Conservation (phyloP, 352 stramenopile species). For the Phytopythium montanum region DNA sequence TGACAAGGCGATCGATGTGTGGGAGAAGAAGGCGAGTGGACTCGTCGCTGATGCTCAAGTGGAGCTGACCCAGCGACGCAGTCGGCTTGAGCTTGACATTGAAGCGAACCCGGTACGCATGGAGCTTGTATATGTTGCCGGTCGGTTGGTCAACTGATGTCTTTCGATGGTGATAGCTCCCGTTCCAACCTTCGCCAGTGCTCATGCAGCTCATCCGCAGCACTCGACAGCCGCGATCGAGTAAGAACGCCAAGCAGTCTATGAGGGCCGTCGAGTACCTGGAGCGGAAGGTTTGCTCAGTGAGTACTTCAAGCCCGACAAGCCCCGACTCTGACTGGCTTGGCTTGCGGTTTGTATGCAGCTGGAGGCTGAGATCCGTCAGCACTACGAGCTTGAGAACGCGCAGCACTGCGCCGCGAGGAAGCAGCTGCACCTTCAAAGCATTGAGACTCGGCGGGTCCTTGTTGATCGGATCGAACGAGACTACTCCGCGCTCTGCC, state of each 20-base stretch:
- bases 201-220: conserved; percentile 39
- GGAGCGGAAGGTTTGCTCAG: conserved; percentile 33
- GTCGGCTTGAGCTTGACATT: conserved; percentile 37
- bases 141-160: neutral
- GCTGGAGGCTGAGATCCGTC: conserved; percentile 53
- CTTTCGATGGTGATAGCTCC: conserved; percentile 16
- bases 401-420: conserved; percentile 42
- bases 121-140: neutral
- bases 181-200: conserved; percentile 51
- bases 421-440: conserved; percentile 45
- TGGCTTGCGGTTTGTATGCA: conserved; percentile 5
- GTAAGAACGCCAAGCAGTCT: conserved; percentile 26
- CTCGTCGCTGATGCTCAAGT: neutral
- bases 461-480: conserved; percentile 25
- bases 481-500: conserved; percentile 26
- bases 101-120: conserved; percentile 36
- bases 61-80: conserved; percentile 22
- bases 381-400: conserved; percentile 55
- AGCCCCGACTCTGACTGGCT: neutral
- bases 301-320: neutral
- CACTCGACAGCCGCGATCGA: conserved; percentile 19
- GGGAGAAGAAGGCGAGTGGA: neutral
- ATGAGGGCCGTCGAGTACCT: conserved; percentile 42
- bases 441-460: conserved; percentile 13
- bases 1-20: neutral